Base-by-base conservation (phyloP, 2,329 filamentous ascomycete genomes). In the Dactylellina leptospora region DNA sequence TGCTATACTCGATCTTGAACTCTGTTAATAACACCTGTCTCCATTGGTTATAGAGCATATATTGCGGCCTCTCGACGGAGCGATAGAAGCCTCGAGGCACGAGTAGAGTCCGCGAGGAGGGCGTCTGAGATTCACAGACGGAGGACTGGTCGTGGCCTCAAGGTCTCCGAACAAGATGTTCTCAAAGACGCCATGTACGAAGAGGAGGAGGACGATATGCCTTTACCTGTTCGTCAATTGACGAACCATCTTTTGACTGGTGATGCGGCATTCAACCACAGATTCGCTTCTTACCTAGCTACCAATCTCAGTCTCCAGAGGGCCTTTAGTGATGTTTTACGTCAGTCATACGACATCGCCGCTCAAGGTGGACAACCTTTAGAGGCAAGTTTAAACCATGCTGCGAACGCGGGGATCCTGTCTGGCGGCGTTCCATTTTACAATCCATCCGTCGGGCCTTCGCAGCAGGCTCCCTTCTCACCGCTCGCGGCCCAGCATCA, bases 111-210 rank as follows among this genome's bases (percentile, higher is more conserved):
- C 1, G 93, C 93, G 11, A 85, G 87, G 55, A 87, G 91, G 80
- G 93, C 93, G 4, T 96, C 93, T n/a, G 88, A 92, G 77, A 91
- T 96, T 36, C 93, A 96, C 83, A 92, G 92, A 82, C 86, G 88
- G 79, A 87, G 92, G 16, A 96, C 93, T 0, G 93, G 93, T 38
- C 90, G 92, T 76, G 87, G 85, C 1, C 84, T 97, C 70, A 88
- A 88, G 75, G 90, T 97, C 66, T 92, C 89, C 23, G 90, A 93
- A 79, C 86, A 95, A 77, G 92, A 95, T 80, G 92, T 96, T 10
- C 83, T 90, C 75, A 92, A 91, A 74, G 93, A 96, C 79, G 92
- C 96, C 79, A 96, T 96, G 91, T 97, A 97, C 78, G 92, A 96
- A 77, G 93, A 96, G 79, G 91, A 96, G 77, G 92, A 96, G 58